Evolutionary conservation across 495 filamentous ascomycete species (phyloP).

Genomic region (Trichoderma parareesei): DNA sequence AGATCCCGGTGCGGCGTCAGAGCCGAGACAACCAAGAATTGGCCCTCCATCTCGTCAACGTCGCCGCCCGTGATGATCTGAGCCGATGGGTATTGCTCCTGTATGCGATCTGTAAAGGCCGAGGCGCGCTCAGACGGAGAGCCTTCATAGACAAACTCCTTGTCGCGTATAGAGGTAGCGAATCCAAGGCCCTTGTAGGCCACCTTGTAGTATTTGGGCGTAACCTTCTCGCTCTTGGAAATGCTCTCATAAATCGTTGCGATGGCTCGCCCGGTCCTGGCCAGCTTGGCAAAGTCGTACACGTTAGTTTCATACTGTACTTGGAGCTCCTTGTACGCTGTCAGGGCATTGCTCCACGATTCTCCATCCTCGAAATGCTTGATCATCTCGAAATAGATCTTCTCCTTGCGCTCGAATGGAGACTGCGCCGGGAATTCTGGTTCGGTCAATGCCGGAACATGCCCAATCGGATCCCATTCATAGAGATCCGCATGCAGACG

Average conservation of each 20-base stretch:
- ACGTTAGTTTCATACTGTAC: conserved; percentile 78
- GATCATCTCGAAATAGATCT: conserved; percentile 88
- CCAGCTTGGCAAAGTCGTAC: conserved; percentile 89
- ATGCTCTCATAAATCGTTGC: conserved; percentile 88
- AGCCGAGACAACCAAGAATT: conserved; percentile 78
- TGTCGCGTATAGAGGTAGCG: conserved; percentile 69
- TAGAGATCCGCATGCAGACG: conserved; percentile 89
- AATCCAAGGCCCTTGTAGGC: conserved; percentile 89
- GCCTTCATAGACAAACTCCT: conserved; percentile 88
- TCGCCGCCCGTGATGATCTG: conserved; percentile 67
- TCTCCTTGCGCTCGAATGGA: conserved; percentile 87
- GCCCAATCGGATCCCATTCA: conserved; percentile 71
- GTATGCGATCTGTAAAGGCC: conserved; percentile 86
- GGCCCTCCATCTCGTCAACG: conserved; percentile 76
- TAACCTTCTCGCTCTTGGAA: conserved; percentile 64
- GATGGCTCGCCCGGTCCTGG: conserved; percentile 81
- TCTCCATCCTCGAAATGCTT: conserved; percentile 87
- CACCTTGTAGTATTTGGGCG: conserved; percentile 87
- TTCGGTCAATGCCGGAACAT: conserved; percentile 59
- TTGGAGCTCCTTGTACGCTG: conserved; percentile 84
- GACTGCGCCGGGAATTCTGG: conserved; percentile 77
- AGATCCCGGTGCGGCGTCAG: conserved; percentile 78
- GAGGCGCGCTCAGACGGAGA: conserved; percentile 65
- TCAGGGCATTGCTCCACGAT: conserved; percentile 86
- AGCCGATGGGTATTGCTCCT: conserved; percentile 80